A percentile compares a stretch with the other conserved stretches of the same genome.
phyloP scores from a whole-genome alignment of 1,284 basidiomycete genomes.

The Mycosarcoma mackinlayi region DNA sequence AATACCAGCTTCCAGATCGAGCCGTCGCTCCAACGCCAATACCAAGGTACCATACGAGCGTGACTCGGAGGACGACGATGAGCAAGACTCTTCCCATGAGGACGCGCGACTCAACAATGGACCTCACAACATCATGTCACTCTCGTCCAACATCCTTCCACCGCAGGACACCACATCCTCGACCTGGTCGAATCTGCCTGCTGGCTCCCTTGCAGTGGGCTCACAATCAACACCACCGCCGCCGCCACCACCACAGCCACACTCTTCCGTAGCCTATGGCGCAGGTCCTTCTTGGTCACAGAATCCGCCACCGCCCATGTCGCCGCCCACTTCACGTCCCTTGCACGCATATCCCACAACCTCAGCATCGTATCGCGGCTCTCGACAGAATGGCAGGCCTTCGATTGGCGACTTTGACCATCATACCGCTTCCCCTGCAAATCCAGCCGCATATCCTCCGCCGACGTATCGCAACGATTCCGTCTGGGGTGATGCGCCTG shows the following conservation, averaged over 20 bases:
- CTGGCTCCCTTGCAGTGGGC: slow-evolving; percentile 6
- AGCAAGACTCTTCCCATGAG: slow-evolving; percentile 7
- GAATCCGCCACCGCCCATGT: slow-evolving; percentile 27
- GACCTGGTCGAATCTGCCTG: slow-evolving; percentile 10
- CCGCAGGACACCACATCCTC: slow-evolving; percentile 7
- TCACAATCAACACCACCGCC: too few species aligned
- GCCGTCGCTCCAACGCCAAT: slow-evolving; percentile 1
- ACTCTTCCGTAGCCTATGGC: slow-evolving; percentile 5
- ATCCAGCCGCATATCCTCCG: slow-evolving; percentile 7
- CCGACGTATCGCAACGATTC: slow-evolving; percentile 19
- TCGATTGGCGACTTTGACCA: slow-evolving; percentile 1
- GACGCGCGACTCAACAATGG: neutral
- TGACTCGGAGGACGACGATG: slow-evolving; percentile 7
- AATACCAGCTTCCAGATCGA: slow-evolving; percentile 3
- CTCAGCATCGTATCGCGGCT: slow-evolving; percentile 8
- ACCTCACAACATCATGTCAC: neutral
- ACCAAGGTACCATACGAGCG: neutral
- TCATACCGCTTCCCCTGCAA: neutral
- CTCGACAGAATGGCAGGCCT: neutral
- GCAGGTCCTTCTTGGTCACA: slow-evolving; percentile 13
- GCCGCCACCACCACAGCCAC: neutral
- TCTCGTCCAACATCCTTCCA: slow-evolving; percentile 5
- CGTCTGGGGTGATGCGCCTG: slow-evolving; percentile 12
- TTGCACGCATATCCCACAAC: slow-evolving; percentile 4
- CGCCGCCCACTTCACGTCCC: slow-evolving; percentile 15